Percentiles rank a stretch among this genome's conserved stretches.
Conservation (phyloP, 352 stramenopile genomes). For the Hyaloperonospora brassicae region DNA sequence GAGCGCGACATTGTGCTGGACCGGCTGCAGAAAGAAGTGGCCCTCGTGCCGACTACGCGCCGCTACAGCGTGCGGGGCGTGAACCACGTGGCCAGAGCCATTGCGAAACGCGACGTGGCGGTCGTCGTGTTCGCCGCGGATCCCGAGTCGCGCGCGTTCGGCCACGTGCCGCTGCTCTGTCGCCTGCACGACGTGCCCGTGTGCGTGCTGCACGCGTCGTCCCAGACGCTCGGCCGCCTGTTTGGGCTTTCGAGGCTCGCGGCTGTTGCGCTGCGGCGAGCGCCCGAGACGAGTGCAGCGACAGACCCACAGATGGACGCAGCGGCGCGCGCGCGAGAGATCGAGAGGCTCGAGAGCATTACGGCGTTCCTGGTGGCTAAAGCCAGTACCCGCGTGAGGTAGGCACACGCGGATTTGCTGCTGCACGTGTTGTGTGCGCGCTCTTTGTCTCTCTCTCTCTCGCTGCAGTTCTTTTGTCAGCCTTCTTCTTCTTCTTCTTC, state of each 20-base stretch:
- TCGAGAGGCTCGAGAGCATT: constrained; percentile 49
- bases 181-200: constrained; percentile 56
- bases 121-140: constrained; percentile 69
- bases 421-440: too few relatives aligned
- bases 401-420: background rate
- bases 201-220: constrained; percentile 65
- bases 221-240: constrained; percentile 46
- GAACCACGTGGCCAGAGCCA: constrained; percentile 46
- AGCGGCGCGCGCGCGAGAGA: constrained; percentile 6
- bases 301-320: background rate
- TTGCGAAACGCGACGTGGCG: constrained; percentile 33
- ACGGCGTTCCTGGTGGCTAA: constrained; percentile 52
- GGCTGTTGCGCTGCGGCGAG: constrained; percentile 43
- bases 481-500: too few relatives aligned
- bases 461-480: too few relatives aligned
- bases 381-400: constrained; percentile 39
- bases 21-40: constrained; percentile 58
- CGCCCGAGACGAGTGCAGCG: background rate
- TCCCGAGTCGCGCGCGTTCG: constrained; percentile 45
- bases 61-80: constrained; percentile 38
- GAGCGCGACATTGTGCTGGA: constrained; percentile 76
- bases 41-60: constrained; percentile 12
- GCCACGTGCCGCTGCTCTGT: constrained; percentile 61
- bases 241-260: constrained; percentile 53
- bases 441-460: too few relatives aligned